A percentile compares a stretch with the other conserved stretches of the same genome.
These are phyloP conservation scores for Pseudocercospora vitis DNA, from an alignment of 2,329 filamentous ascomycete species.

Conservation along the genomic window DNA sequence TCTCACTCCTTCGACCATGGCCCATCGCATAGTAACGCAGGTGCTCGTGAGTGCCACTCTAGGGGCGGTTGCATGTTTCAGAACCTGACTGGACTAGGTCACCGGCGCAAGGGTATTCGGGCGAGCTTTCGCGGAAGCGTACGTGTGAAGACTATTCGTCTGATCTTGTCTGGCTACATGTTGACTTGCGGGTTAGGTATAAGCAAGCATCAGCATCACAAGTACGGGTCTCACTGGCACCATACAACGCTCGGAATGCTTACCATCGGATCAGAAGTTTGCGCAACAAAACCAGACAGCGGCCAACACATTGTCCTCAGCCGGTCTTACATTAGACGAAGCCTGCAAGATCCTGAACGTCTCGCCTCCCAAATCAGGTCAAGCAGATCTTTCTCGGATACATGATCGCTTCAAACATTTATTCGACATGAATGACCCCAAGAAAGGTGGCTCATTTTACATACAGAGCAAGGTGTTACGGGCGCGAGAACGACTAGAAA, in stretches of 20 bases:
- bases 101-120: conserved; percentile 89
- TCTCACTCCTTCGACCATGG: conserved; percentile 47
- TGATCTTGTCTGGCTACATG: not conserved
- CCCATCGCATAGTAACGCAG: conserved; percentile 90
- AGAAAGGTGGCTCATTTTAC: conserved; percentile 97
- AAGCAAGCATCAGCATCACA: conserved; percentile 83
- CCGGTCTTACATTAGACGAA: conserved; percentile 88
- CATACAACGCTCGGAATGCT: not conserved
- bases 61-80: not conserved
- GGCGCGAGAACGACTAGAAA: conserved; percentile 87
- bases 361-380: conserved; percentile 76
- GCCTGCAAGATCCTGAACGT: conserved; percentile 97
- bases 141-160: conserved; percentile 11
- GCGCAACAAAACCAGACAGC: conserved; percentile 33
- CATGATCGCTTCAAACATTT: conserved; percentile 88
- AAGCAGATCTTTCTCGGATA: conserved; percentile 75
- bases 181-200: conserved; percentile 52
- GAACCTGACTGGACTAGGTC: conserved; percentile 43
- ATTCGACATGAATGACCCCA: conserved; percentile 90
- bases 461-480: conserved; percentile 94
- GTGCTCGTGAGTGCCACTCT: conserved; percentile 58
- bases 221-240: conserved; percentile 16
- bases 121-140: conserved; percentile 84
- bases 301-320: conserved; percentile 59
- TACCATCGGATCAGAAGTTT: conserved; percentile 54